A percentile compares a stretch with the other conserved stretches of the same genome.
These are phyloP conservation scores for Alternaria ventricosa DNA, from an alignment of 2,329 filamentous ascomycete genomes.

Conservation along the genomic window DNA sequence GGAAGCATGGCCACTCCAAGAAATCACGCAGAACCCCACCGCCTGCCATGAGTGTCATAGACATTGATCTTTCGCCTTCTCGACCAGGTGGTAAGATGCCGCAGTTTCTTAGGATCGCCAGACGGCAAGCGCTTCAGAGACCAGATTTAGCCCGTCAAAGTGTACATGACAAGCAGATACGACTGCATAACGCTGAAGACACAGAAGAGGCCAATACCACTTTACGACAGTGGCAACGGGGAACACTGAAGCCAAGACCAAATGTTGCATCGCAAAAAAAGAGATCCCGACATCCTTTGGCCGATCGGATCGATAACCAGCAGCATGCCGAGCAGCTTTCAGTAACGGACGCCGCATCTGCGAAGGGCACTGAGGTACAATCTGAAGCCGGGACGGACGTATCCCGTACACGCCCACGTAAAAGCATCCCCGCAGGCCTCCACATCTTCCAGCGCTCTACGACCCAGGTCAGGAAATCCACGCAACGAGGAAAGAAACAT, in stretches of 20 bases:
- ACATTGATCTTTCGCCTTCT: conserved; percentile 51
- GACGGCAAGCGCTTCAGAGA: conserved; percentile 57
- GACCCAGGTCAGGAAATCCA: neutral
- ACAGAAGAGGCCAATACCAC: conserved; percentile 61
- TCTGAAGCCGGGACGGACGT: neutral
- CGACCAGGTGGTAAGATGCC: conserved; percentile 49
- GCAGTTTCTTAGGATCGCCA: conserved; percentile 63
- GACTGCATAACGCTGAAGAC: conserved; percentile 59
- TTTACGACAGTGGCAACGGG: conserved; percentile 60
- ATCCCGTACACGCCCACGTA: neutral
- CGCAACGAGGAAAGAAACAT: conserved; percentile 1
- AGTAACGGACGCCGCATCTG: neutral
- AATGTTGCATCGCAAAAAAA: conserved; percentile 4
- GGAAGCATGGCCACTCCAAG: conserved; percentile 16
- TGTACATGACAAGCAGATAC: conserved; percentile 59
- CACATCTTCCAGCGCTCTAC: conserved; percentile 17
- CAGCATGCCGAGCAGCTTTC: conserved; percentile 12
- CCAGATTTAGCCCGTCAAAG: conserved; percentile 59
- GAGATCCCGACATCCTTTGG: conserved; percentile 20
- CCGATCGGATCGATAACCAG: conserved; percentile 25
- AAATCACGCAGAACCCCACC: conserved; percentile 19
- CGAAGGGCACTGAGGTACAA: neutral
- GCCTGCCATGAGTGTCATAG: conserved; percentile 58
- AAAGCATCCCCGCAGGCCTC: conserved; percentile 10
- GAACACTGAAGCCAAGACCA: conserved; percentile 40